Percentiles rank a stretch among this genome's conserved stretches.
phyloP scores from a whole-genome alignment of 257 asterid genomes.

The Salvia splendens region DNA sequence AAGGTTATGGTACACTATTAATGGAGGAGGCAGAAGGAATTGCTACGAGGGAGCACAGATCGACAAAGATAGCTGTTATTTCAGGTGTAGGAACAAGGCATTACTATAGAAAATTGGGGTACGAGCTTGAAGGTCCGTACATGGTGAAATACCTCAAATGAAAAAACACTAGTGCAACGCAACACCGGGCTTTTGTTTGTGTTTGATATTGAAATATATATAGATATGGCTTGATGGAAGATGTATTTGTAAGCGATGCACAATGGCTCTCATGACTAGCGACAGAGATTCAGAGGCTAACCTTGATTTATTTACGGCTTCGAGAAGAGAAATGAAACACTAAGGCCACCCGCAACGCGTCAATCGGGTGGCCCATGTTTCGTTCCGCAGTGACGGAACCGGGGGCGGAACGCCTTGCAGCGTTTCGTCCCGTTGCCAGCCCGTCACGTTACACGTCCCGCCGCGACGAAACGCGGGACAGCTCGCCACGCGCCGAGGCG shows the following conservation, averaged over 20 bases:
- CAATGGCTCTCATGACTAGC: background rate
- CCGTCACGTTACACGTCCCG: too few species aligned
- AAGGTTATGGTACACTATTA: slow-evolving; percentile 91
- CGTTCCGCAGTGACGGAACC: too few species aligned
- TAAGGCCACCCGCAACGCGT: too few species aligned
- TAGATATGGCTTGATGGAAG: background rate
- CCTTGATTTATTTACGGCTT: too few species aligned
- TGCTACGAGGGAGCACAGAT: slow-evolving; percentile 79
- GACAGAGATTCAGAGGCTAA: background rate
- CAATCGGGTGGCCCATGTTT: too few species aligned
- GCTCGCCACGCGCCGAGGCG: too few species aligned
- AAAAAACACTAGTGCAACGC: background rate
- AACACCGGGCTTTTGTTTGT: background rate
- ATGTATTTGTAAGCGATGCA: background rate
- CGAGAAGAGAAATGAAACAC: too few species aligned
- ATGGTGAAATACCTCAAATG: slow-evolving; percentile 77
- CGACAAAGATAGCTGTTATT: slow-evolving; percentile 81
- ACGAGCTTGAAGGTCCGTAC: slow-evolving; percentile 98
- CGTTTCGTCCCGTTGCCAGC: too few species aligned
- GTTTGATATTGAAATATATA: background rate
- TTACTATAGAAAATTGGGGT: slow-evolving; percentile 93
- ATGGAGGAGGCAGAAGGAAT: slow-evolving; percentile 97
- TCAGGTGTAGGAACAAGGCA: slow-evolving; percentile 98
- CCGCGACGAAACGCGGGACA: too few species aligned
- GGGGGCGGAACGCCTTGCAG: too few species aligned